Evolutionary conservation across 31 red algal species (phyloP), one percentile per base, ranked within the genome.

Genomic region (Asparagopsis taxiformis): DNA sequence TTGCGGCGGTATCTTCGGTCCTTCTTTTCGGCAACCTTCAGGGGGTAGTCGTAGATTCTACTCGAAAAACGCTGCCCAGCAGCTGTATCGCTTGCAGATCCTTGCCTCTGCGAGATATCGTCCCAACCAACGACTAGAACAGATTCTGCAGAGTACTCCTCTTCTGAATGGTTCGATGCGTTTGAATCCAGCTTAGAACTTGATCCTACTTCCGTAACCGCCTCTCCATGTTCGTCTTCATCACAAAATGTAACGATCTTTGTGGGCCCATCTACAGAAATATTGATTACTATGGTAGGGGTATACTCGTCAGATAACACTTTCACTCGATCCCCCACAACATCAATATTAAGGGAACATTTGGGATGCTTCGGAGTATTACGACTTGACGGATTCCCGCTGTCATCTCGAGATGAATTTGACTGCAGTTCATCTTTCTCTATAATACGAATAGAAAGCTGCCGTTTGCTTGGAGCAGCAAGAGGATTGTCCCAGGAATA

Each of bases 401-500:
- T n/a, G n/a, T n/a, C n/a, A n/a, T n/a, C n/a, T n/a, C n/a, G n/a
- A n/a, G n/a, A n/a, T n/a, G n/a, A n/a, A n/a, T n/a, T n/a, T n/a
- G n/a, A n/a, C n/a, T n/a, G n/a, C n/a, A 68, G 70, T 29, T 79
- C 89, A 19, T 74, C 50, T 9, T 72, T 59, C 53, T 89, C 88
- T 22, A 97, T 53, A 22, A 86, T 84, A 28, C 90, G 56, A 30
- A 97, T 74, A 15, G 58, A 59, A 39, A 97, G 59, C 46, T 55
- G 32, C 49, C 89, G 59, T 24, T 77, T 44, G 8, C 72, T 70
- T 44, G 75, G 74, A 17, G 81, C 53, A 30, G 65, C 79, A 34
- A 88, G 65, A 38, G 88, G 93, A 59, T 97, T 72, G 62, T 97
- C 93, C 93, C 93, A 97, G 1, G 87, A 80, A 72, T 92, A 97